Evolutionary conservation across 176 grass and related monocot genomes (phyloP).

Genomic region (Chloris gayana): DNA sequence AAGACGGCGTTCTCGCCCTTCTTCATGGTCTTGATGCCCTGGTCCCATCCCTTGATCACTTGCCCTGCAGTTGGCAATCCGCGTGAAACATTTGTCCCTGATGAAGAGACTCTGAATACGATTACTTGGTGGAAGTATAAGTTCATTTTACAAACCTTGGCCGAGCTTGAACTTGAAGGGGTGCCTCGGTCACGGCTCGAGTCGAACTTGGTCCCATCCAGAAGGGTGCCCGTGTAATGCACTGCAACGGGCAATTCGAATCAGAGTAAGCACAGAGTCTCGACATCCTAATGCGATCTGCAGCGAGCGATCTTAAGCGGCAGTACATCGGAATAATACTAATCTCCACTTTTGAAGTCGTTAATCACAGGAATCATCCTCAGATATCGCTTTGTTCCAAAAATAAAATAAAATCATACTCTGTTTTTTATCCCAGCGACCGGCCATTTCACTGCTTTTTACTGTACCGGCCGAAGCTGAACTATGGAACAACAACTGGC

Average conservation of each 20-base stretch:
- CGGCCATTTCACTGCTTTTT: too few species aligned
- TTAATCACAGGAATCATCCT: not conserved
- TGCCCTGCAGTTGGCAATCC: slow-evolving; percentile 40
- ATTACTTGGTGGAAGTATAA: not conserved
- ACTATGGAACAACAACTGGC: not conserved
- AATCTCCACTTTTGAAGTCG: not conserved
- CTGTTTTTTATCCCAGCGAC: not conserved
- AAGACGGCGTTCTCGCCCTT: slow-evolving; percentile 88
- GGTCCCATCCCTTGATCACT: slow-evolving; percentile 97
- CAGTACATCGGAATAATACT: not conserved
- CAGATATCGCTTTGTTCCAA: too few species aligned
- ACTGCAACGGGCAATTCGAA: slow-evolving; percentile 38
- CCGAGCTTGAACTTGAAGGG: slow-evolving; percentile 96
- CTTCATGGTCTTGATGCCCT: slow-evolving; percentile 95
- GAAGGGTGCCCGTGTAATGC: slow-evolving; percentile 87
- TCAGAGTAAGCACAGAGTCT: not conserved
- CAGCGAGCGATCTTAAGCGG: not conserved
- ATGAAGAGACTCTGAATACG: not conserved
- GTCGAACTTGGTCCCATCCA: slow-evolving; percentile 89
- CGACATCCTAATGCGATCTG: not conserved
- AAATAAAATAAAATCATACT: too few species aligned
- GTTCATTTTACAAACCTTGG: slow-evolving; percentile 42
- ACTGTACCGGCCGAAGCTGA: not conserved
- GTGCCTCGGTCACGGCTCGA: slow-evolving; percentile 84
- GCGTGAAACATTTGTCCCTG: not conserved